phyloP scores from a whole-genome alignment of 768 basidiomycete species.

The Suillus bovinus region DNA sequence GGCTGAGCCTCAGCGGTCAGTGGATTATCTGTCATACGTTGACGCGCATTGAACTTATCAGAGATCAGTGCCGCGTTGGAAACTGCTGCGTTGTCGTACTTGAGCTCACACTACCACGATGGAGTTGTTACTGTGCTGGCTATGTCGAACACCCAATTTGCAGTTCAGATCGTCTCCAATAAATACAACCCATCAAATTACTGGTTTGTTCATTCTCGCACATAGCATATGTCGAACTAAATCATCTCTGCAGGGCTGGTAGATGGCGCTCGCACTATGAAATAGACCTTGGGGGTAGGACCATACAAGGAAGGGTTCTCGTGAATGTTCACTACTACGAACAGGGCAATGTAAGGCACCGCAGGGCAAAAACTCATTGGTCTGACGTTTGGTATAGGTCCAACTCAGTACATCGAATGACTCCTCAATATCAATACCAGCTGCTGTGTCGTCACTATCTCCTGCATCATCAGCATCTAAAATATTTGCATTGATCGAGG shows the following conservation, averaged over 20 bases:
- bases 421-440: constrained; percentile 62
- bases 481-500: constrained; percentile 77
- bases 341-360: constrained; percentile 81
- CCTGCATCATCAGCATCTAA: constrained; percentile 60
- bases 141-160: constrained; percentile 49
- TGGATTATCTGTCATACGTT: constrained; percentile 4
- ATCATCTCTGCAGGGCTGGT: constrained; percentile 67
- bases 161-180: constrained; percentile 88
- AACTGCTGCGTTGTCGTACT: constrained; percentile 62
- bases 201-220: constrained; percentile 56
- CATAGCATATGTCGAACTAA: background rate
- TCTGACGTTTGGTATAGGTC: constrained; percentile 51
- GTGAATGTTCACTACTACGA: constrained; percentile 97
- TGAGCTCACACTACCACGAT: constrained; percentile 79
- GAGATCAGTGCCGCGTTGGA: constrained; percentile 66
- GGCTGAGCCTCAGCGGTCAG: constrained; percentile 77
- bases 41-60: background rate
- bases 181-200: constrained; percentile 94
- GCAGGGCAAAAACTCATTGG: background rate
- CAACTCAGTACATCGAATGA: constrained; percentile 82
- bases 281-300: constrained; percentile 64
- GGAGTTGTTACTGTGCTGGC: constrained; percentile 78
- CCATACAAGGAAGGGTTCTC: constrained; percentile 69
- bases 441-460: constrained; percentile 53
- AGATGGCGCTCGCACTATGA: constrained; percentile 90